Percentiles rank a stretch among this genome's conserved stretches.
Evolutionary conservation across 768 basidiomycete genomes (phyloP).

Genomic region (Calocybe cyanea): DNA sequence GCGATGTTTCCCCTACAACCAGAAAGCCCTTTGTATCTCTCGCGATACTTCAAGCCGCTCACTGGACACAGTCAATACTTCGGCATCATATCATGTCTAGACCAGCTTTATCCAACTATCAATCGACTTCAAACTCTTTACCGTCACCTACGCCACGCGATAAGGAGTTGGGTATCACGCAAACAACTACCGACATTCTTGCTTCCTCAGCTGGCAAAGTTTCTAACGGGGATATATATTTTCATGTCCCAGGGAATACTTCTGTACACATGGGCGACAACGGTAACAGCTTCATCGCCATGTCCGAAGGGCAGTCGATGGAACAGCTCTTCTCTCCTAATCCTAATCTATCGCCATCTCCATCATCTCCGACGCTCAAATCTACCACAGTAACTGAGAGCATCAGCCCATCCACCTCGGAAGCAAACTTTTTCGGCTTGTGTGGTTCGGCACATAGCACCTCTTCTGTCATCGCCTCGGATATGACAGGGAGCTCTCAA

Average conservation of each 20-base stretch:
- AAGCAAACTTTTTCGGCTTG: conserved; percentile 65
- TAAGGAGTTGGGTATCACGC: conserved; percentile 68
- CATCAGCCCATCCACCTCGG: conserved; percentile 28
- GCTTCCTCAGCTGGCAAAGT: conserved; percentile 15
- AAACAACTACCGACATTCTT: conserved; percentile 50
- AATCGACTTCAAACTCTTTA: conserved; percentile 2
- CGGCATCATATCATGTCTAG: conserved; percentile 52
- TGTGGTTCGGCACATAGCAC: conserved; percentile 40
- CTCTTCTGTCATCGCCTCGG: conserved; percentile 36
- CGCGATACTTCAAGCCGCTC: conserved; percentile 65
- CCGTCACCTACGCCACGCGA: conserved; percentile 36
- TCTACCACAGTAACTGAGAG: conserved; percentile 24
- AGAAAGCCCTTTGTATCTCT: conserved; percentile 66
- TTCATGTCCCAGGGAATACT: conserved; percentile 63
- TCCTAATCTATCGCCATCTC: conserved; percentile 17
- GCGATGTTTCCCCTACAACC: conserved; percentile 72
- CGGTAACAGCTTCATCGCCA: conserved; percentile 41
- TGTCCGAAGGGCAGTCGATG: conserved; percentile 41
- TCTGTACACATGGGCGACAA: conserved; percentile 75
- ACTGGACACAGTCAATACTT: conserved; percentile 75
- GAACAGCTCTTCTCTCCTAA: conserved; percentile 61
- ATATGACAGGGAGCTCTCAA: conserved; percentile 40
- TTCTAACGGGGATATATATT: conserved; percentile 41
- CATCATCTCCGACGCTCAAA: conserved; percentile 21
- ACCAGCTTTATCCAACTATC: conserved; percentile 30